Evolutionary conservation across 441 rosid genomes (phyloP), one percentile per base, ranked within the genome.

Genomic region (Gossypium aridum): DNA sequence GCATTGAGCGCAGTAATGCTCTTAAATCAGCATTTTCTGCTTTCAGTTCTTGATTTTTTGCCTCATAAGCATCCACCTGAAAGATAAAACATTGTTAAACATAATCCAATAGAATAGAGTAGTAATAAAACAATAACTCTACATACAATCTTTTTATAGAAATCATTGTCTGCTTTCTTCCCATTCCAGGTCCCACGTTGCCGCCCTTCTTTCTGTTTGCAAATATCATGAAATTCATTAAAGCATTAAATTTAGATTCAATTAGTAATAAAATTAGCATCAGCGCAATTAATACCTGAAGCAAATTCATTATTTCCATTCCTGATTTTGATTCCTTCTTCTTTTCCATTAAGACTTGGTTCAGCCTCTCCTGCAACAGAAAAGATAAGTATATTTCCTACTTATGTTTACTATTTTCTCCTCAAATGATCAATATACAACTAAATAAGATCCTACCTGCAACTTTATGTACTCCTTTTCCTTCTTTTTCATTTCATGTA

Each of bases 161-260:
- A 93, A 75, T 96, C 99, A 74, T 91, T 93, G 78, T 96, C 98
- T 28, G 97, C 78, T 87, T 93, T 96, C 96, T 92, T 93, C 79
- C 97, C 99, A 26, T 91, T 93, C 99, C 99, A 96, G 66, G 99
- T 96, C 54, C 98, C 99, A 74, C 98, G 97, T 72, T 93, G 99
- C 80, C 97, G 84, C 70, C 99, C 97, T 90, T 96, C 99, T 89
- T 96, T 96, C 98, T 96, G 79, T 81, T 73, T 66, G 10, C 55
- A 74, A 14, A 77, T 12, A 47, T 68, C 66, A 74, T 47, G 61
- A 68, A 64, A 73, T 14, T 22, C 54, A 51, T 78, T 31, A 81
- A 12, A 12, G 31, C 66, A 74, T 2, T 69, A 39, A 22, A 26
- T 73, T 68, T 64, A 63, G 68, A 39, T 12, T 56, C 25, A 25